Percentiles rank a stretch among this genome's conserved stretches.
phyloP scores from a whole-genome alignment of 2,329 filamentous ascomycete species.

The Colletotrichum lentis region DNA sequence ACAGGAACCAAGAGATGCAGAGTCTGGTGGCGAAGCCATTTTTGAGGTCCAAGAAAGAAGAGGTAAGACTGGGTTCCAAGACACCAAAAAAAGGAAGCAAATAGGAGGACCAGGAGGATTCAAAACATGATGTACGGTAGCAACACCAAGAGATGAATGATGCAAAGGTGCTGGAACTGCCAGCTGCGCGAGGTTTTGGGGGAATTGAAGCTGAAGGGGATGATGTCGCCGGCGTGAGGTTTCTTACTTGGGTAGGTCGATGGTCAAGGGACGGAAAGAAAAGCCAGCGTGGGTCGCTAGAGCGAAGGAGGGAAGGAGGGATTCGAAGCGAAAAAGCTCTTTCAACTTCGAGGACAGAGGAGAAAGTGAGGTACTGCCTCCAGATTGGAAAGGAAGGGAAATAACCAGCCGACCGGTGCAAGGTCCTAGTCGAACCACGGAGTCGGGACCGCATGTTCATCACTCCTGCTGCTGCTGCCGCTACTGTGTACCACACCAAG shows the following conservation, averaged over 20 bases:
- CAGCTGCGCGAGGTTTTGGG: constrained; percentile 19
- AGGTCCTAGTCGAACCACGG: constrained; percentile 24
- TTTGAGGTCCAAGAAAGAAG: constrained; percentile 43
- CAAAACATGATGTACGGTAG: constrained; percentile 53
- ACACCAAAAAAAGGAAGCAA: constrained; percentile 51
- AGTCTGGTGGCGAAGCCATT: constrained; percentile 48
- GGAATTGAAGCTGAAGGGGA: constrained; percentile 29
- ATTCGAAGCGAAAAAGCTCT: constrained; percentile 24
- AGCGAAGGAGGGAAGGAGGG: constrained; percentile 34
- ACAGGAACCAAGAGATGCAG: constrained; percentile 44
- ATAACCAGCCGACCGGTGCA: constrained; percentile 5
- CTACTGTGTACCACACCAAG: constrained; percentile 10
- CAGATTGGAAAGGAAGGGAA: constrained; percentile 12
- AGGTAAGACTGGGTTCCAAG: constrained; percentile 53
- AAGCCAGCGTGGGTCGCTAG: constrained; percentile 27
- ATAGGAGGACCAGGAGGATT: constrained; percentile 43
- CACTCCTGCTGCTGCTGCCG: constrained; percentile 15
- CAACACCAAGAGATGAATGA: constrained; percentile 38
- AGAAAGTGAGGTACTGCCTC: background rate
- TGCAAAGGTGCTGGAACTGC: constrained; percentile 29
- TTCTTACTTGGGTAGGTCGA: constrained; percentile 5
- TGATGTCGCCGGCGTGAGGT: constrained; percentile 24
- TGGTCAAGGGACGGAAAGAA: constrained; percentile 31
- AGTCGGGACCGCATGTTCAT: constrained; percentile 16
- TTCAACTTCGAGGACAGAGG: constrained; percentile 22